Evolutionary conservation across 2,329 filamentous ascomycete genomes (phyloP), one percentile per base, ranked within the genome.

Genomic region (Colletotrichum kahawae): DNA sequence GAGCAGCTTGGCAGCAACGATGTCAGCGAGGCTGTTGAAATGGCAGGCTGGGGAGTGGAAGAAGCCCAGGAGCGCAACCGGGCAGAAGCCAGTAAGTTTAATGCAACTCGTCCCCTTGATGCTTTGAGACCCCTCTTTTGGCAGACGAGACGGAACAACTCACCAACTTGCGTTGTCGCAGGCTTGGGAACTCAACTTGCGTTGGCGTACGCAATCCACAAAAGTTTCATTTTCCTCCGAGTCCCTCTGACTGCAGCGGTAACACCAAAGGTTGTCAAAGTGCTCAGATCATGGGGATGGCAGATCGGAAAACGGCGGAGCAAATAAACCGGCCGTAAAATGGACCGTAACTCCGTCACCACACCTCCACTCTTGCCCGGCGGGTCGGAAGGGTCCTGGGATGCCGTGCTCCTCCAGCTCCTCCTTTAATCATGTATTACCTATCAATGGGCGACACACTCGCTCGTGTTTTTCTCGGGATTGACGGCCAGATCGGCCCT

Each of bases 221-320:
- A 99, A 87, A 97, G 94, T 79, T 95, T 98, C 84, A 98, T 99
- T 81, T 98, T 99, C 84, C 84, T 98, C 78, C 92, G 97, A n/a
- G 95, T 99, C 12, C 97, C 97, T 10, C 86, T 98, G 77, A 97
- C 97, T 1, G 95, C 95, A 14, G 96, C 95, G 4, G 89, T 98
- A 38, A 95, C 95, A 10, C 97, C 97, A 2, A 98, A 97, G 85
- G 93, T 98, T n/a, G 97, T 98, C 80, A 97, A 95, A 85, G 91
- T 92, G 14, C 87, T 99, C 33, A 89, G 96, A 77, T 90, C 92
- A 14, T 98, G 96, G 95, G 97, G 97, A 7, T 98, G 95, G 93
- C 92, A 98, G 82, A 97, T 99, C 81, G 96, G 96, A 66, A 98
- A 95, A 88, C 71, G 75, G 66, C 71, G 74, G 51, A 75, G 63